Conservation (phyloP, 352 stramenopile species). For the Globisporangium iwayamae region DNA sequence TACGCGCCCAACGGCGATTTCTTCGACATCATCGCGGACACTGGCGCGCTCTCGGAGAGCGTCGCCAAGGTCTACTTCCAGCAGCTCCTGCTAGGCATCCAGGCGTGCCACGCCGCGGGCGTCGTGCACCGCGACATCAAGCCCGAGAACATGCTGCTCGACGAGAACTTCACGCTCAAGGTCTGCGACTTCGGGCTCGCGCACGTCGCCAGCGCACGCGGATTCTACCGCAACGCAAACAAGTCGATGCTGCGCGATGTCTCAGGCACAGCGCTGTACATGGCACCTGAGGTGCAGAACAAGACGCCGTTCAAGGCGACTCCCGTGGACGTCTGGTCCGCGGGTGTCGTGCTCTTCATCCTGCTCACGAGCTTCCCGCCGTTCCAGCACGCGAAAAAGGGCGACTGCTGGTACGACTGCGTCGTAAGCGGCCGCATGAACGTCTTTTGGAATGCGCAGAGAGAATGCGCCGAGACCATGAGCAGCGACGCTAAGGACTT, state of each 20-base stretch:
- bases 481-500: constrained; percentile 61
- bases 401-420: constrained; percentile 78
- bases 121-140: constrained; percentile 83
- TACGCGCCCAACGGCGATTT: constrained; percentile 76
- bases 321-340: constrained; percentile 87
- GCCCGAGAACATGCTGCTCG: constrained; percentile 79
- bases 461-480: constrained; percentile 33
- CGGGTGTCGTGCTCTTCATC: constrained; percentile 90
- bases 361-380: constrained; percentile 86
- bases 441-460: constrained; percentile 57
- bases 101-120: constrained; percentile 65
- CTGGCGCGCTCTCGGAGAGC: constrained; percentile 51
- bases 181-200: constrained; percentile 93
- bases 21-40: constrained; percentile 79
- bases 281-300: constrained; percentile 79
- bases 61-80: constrained; percentile 68
- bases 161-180: constrained; percentile 80
- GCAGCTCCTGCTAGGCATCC: constrained; percentile 67
- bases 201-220: constrained; percentile 40
- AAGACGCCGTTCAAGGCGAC: constrained; percentile 60
- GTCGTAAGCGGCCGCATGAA: constrained; percentile 45
- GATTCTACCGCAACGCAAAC: constrained; percentile 21
- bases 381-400: constrained; percentile 69
- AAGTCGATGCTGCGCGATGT: constrained; percentile 41
- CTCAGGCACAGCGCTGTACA: constrained; percentile 84